Evolutionary conservation across 495 filamentous ascomycete genomes (phyloP).

Genomic region (Aspergillus homomorphus): DNA sequence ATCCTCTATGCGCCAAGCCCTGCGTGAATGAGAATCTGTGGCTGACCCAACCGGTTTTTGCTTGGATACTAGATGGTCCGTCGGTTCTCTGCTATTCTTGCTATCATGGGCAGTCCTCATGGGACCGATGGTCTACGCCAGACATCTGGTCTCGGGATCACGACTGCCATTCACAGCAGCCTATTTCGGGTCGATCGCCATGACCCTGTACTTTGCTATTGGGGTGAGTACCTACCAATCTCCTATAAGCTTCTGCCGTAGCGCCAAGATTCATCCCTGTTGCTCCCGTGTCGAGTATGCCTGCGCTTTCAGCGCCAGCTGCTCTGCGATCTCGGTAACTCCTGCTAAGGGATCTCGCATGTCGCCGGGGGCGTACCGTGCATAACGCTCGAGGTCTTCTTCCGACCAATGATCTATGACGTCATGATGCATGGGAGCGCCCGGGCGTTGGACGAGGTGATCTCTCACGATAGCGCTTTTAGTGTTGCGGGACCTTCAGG

Average conservation of each 20-base stretch:
- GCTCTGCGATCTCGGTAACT: conserved; percentile 3
- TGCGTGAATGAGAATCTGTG: conserved; percentile 11
- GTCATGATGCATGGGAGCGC: conserved; percentile 4
- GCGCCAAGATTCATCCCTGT: background rate
- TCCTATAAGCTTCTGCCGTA: background rate
- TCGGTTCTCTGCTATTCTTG: conserved; percentile 87
- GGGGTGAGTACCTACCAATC: conserved; percentile 61
- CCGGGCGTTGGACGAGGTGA: conserved; percentile 5
- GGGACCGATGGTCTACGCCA: conserved; percentile 77
- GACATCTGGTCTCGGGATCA: conserved; percentile 79
- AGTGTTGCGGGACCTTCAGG: background rate
- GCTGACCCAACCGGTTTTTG: conserved; percentile 25
- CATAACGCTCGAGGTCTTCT: background rate
- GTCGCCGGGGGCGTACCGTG: conserved; percentile 1
- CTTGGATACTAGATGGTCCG: conserved; percentile 70
- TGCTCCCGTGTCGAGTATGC: conserved; percentile 2
- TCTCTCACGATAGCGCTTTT: background rate
- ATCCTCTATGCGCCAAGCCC: conserved; percentile 7
- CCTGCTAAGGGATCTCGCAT: conserved; percentile 12
- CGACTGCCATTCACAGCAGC: conserved; percentile 92
- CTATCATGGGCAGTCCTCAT: conserved; percentile 92
- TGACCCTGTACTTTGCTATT: conserved; percentile 89
- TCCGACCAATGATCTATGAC: conserved; percentile 3
- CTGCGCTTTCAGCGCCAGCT: background rate
- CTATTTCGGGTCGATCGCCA: conserved; percentile 90